A percentile compares a stretch with the other conserved stretches of the same genome.
phyloP scores from a whole-genome alignment of 768 basidiomycete species.

The Kwoniella heveanensis region DNA sequence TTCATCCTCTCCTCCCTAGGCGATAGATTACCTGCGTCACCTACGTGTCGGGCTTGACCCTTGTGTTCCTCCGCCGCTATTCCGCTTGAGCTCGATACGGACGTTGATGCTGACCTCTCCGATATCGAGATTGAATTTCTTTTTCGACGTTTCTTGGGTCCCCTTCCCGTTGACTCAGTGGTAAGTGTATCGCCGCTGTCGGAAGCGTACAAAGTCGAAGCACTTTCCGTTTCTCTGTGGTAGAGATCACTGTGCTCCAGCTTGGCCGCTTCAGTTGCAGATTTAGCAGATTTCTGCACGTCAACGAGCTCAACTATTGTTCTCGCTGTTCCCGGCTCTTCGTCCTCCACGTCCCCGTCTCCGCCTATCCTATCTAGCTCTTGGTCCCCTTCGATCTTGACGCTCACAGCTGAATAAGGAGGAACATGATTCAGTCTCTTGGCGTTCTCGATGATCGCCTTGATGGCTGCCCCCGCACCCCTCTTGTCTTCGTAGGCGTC shows the following conservation, averaged over 20 bases:
- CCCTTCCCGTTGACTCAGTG: too few species aligned
- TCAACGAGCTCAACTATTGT: slow-evolving; percentile 12
- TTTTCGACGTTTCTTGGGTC: too few species aligned
- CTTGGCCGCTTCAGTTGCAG: slow-evolving; percentile 17
- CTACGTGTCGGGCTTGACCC: too few species aligned
- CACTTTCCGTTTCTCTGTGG: background rate
- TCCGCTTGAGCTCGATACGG: too few species aligned
- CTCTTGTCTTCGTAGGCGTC: slow-evolving; percentile 25
- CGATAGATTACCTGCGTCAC: too few species aligned
- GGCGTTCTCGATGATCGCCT: slow-evolving; percentile 33
- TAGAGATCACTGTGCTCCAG: slow-evolving; percentile 4
- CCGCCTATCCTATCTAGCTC: too few species aligned
- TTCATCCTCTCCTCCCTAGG: background rate
- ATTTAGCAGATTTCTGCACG: slow-evolving; percentile 9
- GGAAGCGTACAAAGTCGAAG: background rate
- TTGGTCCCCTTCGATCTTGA: background rate
- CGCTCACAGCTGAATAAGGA: background rate
- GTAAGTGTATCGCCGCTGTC: too few species aligned
- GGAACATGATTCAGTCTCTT: slow-evolving; percentile 10
- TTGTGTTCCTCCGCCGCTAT: too few species aligned
- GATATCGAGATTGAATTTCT: too few species aligned
- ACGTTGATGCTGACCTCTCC: too few species aligned
- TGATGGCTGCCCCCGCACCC: slow-evolving; percentile 38
- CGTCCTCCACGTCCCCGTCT: background rate
- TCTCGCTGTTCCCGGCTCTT: background rate